Evolutionary conservation across 768 basidiomycete species (phyloP), one percentile per base, ranked within the genome.

Genomic region (Suillus spraguei): DNA sequence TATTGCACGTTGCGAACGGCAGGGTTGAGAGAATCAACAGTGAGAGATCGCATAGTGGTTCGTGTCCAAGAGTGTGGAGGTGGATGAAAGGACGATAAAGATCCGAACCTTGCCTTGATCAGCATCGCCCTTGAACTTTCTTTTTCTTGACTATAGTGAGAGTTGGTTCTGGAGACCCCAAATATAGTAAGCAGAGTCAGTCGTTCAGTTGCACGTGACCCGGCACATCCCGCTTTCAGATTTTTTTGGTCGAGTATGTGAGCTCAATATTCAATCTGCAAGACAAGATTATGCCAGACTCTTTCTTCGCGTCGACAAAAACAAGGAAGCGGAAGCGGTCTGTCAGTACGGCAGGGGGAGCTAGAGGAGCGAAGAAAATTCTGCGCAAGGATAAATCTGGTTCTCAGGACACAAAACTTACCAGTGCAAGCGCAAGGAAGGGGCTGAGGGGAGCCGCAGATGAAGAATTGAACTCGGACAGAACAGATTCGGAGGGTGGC

Each of bases 1-100:
- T 99, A 99, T 76, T 97, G 86, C 60, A 98, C 97, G 59, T 92
- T 87, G 72, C 87, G 84, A 54, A 97, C 83, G 63, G 88, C 81
- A 3, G 91, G 93, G 78, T 97, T 98, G 76, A 98, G 86, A 47
- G 86, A 82, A 61, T 88, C 83, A 64, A 84, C 66, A 39, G 90
- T 86, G 68, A 97, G 84, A 24, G 80, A 77, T 65, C 78, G 81
- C 87, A 87, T 88, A 3, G 68, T 41, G 64, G 50, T 49, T 63
- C 20, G 65, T 64, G 35, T 28, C 60, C 24, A 60, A 24, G 61
- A 47, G 38, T 13, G 52, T 50, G 55, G 22, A 11, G 22, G 38
- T 24, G 44, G 42, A 49, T 42, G 33, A 39, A 64, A 64, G 60
- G 60, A 36, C 10, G 64, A 66, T 44, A 63, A 33, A 49, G 61